Base-by-base conservation (phyloP, 257 asterid species). In the Lantana camara region DNA sequence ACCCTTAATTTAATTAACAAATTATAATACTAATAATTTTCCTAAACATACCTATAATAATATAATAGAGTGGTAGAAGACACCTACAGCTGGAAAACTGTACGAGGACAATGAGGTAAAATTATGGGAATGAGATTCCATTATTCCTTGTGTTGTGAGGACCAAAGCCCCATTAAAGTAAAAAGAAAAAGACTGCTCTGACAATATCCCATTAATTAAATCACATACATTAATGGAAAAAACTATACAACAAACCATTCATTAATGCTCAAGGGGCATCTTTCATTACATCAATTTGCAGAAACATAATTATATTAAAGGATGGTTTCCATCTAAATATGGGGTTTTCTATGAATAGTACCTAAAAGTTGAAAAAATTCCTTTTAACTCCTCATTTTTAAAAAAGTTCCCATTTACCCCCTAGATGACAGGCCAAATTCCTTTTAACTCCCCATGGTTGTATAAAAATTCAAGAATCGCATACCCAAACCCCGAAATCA, bases 81-180 rank as follows among this genome's bases (percentile, higher is more conserved):
- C 62, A 74, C 50, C 63, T 66, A 75, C 88, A 80, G 86, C 89
- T 82, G 86, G 89, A 80, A n/a, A 64, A 67, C 69, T 23, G 79
- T 77, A 77, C 69, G 66, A 82, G 75, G 83, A 85, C 85, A 82
- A 66, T 74, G 72, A 73, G 80, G 85, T 80, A 73, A 85, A 69
- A 75, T 65, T 27, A 64, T 52, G 55, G 60, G 58, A 38, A 71
- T 48, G 63, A 76, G 87, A 84, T 85, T 82, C 93, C 87, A 73
- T 82, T 57, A 75, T 78, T 75, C 79, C 67, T 63, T 56, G 54
- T 66, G 68, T 58, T 78, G 42, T 29, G 63, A 67, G 75, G 58
- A 58, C 69, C 72, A 59, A 66, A 57, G 66, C 2, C 20, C 60
- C 59, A 27, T 27, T 27, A 67, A 53, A 68, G 64, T 16, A 45